Evolutionary conservation across 2,329 filamentous ascomycete species (phyloP).

Genomic region (Mycosphaerella sp.): DNA sequence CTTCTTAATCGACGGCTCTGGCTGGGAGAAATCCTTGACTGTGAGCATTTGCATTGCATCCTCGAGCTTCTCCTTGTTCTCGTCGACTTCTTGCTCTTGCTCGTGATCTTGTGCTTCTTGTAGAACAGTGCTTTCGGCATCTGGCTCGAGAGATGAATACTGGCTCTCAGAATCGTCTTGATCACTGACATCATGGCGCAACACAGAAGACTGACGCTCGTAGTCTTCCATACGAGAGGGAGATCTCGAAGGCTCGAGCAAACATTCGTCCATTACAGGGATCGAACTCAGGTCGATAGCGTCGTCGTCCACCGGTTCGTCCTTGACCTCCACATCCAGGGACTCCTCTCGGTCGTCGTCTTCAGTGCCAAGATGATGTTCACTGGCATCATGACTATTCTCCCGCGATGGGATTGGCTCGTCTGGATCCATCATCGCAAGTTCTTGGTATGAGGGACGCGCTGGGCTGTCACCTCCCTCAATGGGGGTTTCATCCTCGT

Average conservation of each 20-base stretch:
- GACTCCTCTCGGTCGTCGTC: slow-evolving; percentile 49
- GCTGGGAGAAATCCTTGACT: slow-evolving; percentile 32
- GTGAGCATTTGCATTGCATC: slow-evolving; percentile 33
- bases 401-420: slow-evolving; percentile 85
- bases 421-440: slow-evolving; percentile 68
- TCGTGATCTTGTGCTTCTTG: slow-evolving; percentile 13
- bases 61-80: slow-evolving; percentile 30
- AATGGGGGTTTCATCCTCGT: slow-evolving; percentile 43
- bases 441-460: slow-evolving; percentile 39
- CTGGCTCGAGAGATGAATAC: slow-evolving; percentile 43
- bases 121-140: slow-evolving; percentile 30
- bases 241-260: slow-evolving; percentile 51
- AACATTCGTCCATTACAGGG: slow-evolving; percentile 34
- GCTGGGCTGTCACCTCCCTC: slow-evolving; percentile 18
- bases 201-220: slow-evolving; percentile 46
- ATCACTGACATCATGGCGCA: slow-evolving; percentile 46
- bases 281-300: slow-evolving; percentile 61
- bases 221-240: slow-evolving; percentile 42
- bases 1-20: slow-evolving; percentile 19
- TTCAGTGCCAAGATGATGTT: slow-evolving; percentile 23
- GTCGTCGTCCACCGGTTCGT: slow-evolving; percentile 52
- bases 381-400: slow-evolving; percentile 39
- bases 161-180: slow-evolving; percentile 51
- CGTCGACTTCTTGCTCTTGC: slow-evolving; percentile 8
- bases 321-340: slow-evolving; percentile 65